Conservation (phyloP, 73 alveolate genomes). For the Durusdinium trenchii region DNA sequence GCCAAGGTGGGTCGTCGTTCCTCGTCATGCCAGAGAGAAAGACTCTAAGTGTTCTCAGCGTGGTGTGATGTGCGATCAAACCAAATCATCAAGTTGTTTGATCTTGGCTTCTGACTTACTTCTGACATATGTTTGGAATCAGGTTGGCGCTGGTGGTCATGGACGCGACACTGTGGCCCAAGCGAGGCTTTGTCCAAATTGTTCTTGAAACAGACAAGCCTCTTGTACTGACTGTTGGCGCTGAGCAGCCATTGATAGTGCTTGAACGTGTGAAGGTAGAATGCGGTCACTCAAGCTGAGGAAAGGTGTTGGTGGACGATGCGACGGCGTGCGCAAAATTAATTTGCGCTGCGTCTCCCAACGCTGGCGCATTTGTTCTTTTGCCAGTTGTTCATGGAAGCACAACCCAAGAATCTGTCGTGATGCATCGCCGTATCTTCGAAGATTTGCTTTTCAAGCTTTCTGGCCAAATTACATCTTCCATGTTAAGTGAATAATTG, state of each 20-base stretch:
- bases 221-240: neutral
- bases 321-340: neutral
- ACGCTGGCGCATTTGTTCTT: neutral
- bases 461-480: neutral
- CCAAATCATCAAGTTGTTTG: neutral
- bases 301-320: neutral
- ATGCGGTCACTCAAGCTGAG: too few relatives aligned
- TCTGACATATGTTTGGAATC: too few relatives aligned
- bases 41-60: too few relatives aligned
- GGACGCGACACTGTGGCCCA: neutral
- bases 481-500: too few relatives aligned
- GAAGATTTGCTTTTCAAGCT: neutral
- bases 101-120: too few relatives aligned
- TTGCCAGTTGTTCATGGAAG: neutral
- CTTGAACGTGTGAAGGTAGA: too few relatives aligned
- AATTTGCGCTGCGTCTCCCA: neutral
- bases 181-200: neutral
- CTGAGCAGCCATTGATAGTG: too few relatives aligned
- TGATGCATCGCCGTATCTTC: neutral
- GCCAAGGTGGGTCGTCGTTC: neutral
- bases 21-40: neutral
- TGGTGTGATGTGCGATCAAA: too few relatives aligned
- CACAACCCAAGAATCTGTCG: neutral
- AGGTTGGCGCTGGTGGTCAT: neutral
- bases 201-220: neutral